A percentile compares a stretch with the other conserved stretches of the same genome.
Evolutionary conservation across 352 stramenopile genomes (phyloP).

Genomic region (Halophytophthora polymorphica): DNA sequence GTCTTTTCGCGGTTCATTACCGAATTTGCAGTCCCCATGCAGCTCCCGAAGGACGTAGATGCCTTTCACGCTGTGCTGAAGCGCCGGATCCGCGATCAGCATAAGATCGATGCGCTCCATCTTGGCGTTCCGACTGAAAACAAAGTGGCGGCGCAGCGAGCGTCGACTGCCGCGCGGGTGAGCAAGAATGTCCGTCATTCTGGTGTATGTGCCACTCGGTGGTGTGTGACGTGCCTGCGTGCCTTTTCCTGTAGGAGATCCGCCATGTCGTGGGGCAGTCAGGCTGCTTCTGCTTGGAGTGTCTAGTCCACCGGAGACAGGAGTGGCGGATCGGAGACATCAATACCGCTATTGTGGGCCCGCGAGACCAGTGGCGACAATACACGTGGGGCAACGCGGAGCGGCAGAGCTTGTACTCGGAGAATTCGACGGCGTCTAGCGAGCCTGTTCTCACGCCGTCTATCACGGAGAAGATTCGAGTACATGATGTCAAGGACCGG

Average conservation of each 20-base stretch:
- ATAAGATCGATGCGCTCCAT: conserved; percentile 40
- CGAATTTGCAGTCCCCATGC: conserved; percentile 19
- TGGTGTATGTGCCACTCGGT: neutral
- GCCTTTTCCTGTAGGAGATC: conserved; percentile 22
- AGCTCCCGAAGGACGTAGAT: conserved; percentile 40
- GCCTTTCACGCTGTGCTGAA: conserved; percentile 51
- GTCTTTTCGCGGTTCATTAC: conserved; percentile 1
- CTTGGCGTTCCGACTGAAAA: conserved; percentile 14
- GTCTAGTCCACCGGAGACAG: conserved; percentile 64
- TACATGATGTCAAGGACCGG: conserved; percentile 38
- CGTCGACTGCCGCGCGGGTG: conserved; percentile 14
- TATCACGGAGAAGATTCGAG: conserved; percentile 46
- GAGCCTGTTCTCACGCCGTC: conserved; percentile 34
- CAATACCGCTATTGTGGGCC: conserved; percentile 58
- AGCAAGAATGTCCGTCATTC: neutral
- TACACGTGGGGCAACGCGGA: conserved; percentile 64
- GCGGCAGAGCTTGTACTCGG: conserved; percentile 36
- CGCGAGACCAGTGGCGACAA: conserved; percentile 62
- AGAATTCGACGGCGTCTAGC: conserved; percentile 2
- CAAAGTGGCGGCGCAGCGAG: conserved; percentile 20
- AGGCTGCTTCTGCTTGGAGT: conserved; percentile 75
- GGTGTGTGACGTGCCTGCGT: neutral
- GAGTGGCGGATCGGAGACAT: conserved; percentile 76
- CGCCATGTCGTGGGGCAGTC: conserved; percentile 61
- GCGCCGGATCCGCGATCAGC: conserved; percentile 52